Percentiles rank a stretch among this genome's conserved stretches.
These are phyloP conservation scores for Knoxia roxburghii DNA, from an alignment of 257 asterid genomes.

Conservation along the genomic window DNA sequence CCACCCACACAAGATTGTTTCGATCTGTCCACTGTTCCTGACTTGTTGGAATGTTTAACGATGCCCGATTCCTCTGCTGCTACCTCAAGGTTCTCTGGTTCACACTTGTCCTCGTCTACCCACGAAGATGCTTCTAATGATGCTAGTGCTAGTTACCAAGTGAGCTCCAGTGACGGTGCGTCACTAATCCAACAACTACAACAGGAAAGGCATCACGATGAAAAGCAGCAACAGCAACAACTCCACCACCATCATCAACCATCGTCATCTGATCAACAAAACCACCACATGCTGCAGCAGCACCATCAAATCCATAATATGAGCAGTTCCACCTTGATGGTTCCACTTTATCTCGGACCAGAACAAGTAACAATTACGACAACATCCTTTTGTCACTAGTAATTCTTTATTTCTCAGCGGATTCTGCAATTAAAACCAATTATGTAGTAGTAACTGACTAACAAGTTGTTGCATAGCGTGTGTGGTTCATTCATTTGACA, in stretches of 20 bases:
- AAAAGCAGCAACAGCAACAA: slow-evolving; percentile 28
- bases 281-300: slow-evolving; percentile 20
- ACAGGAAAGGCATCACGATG: slow-evolving; percentile 56
- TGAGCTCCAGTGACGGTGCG: slow-evolving; percentile 22
- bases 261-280: slow-evolving; percentile 22
- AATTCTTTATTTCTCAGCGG: not conserved
- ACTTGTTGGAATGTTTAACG: slow-evolving; percentile 48
- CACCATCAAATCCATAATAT: slow-evolving; percentile 31
- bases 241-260: slow-evolving; percentile 19
- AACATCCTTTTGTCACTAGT: not conserved
- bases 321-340: slow-evolving; percentile 35
- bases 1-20: slow-evolving; percentile 28
- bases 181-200: slow-evolving; percentile 58
- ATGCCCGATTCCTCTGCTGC: slow-evolving; percentile 28
- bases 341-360: slow-evolving; percentile 43
- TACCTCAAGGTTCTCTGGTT: slow-evolving; percentile 29
- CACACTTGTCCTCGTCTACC: slow-evolving; percentile 10
- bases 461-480: not conserved
- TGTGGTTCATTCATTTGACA: too few species aligned
- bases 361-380: slow-evolving; percentile 45
- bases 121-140: slow-evolving; percentile 20
- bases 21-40: slow-evolving; percentile 39
- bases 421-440: not conserved
- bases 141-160: slow-evolving; percentile 18
- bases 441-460: too few species aligned